Evolutionary conservation across 805 yeast genomes (phyloP), one percentile per base, ranked within the genome.

Genomic region (Cyberlindnera lachancei): DNA sequence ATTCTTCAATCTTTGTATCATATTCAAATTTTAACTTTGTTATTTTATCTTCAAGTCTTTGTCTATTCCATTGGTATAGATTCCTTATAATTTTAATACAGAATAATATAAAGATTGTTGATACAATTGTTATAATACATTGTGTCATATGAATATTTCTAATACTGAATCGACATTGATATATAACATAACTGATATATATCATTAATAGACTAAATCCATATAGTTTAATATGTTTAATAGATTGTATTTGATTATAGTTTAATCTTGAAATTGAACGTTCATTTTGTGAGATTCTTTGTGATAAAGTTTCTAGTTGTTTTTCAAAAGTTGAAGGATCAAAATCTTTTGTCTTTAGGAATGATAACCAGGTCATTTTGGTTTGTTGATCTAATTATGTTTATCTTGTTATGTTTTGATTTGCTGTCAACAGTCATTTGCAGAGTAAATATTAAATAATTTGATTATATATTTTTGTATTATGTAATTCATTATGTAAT

Each of bases 1-100:
- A 61, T 39, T 76, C 82, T 15, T 78, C 81, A 30, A 82, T 66
- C 50, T 76, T 75, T 17, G 56, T 55, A 34, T 61, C 59, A 38
- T 78, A 85, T 29, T 63, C 53, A 16, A 60, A 61, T 35, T 59
- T 56, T 32, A 76, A 53, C 10, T 38, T 34, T 34, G 56, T 54
- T 28, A 69, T 21, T 2, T 32, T 13, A 3, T 15, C n/a, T 15
- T 35, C 27, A 6, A 42, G 21, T 4, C 42, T 29, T 3, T 28
- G 34, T 1, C 40, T 39, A 10, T 45, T 22, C 23, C 31, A 5
- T 4, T 14, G 7, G 38, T 40, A 35, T n/a, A 25, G 14, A 16
- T 14, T 13, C 3, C 33, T 15, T 19, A 36, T 13, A 1, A 29
- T 4, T 25, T 18, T 41, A 13, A 30, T 23, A 11, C 33, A 4